Evolutionary conservation across 164 flowering plant genomes (phyloP), one percentile per base, ranked within the genome.

Genomic region (Tinospora cordifolia): DNA sequence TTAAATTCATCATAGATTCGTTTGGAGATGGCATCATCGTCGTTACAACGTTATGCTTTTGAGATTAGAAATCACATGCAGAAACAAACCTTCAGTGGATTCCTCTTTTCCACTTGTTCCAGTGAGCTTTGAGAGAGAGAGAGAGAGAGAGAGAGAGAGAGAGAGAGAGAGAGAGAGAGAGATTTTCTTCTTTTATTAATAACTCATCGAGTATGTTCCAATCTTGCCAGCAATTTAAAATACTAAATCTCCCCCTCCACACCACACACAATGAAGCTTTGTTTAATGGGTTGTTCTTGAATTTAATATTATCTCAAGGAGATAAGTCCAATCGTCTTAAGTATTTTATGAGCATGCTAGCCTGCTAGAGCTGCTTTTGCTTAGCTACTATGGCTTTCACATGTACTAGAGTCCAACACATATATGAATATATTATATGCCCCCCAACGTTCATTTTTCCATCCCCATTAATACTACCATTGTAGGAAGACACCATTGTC

Each of bases 381-480:
- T 26, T 46, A 30, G 26, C 60, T n/a, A 54, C 60, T 54, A 21
- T 54, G n/a, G 60, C 24, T 24, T 54, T 54, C 71, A 68, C 63
- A 63, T 68, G 66, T 36, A 38, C 8, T 12, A 62, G 71, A 46
- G 71, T 66, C 63, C 74, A 66, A 66, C 49, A 66, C 49, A 44
- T 36, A 47, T 11, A 15, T 69, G 4, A 6, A 15, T 69, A 51
- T 58, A 1, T 30, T 39, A 64, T n/a, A 30, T 47, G n/a, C 47
- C 22, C n/a, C 66, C 70, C 62, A 66, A 27, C 66, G 39, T 11
- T n/a, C 12, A 40, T 62, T 67, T 58, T 63, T 30, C 36, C 36
- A 30, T 30, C 36, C 36, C 36, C 36, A 1, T 30, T 4, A 30
- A 30, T 69, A 71, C 21, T 41, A n/a, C 57, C 51, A 21, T 63